These are phyloP conservation scores for Phytopythium mirpurense DNA, from an alignment of 352 stramenopile species.

Conservation along the genomic window DNA sequence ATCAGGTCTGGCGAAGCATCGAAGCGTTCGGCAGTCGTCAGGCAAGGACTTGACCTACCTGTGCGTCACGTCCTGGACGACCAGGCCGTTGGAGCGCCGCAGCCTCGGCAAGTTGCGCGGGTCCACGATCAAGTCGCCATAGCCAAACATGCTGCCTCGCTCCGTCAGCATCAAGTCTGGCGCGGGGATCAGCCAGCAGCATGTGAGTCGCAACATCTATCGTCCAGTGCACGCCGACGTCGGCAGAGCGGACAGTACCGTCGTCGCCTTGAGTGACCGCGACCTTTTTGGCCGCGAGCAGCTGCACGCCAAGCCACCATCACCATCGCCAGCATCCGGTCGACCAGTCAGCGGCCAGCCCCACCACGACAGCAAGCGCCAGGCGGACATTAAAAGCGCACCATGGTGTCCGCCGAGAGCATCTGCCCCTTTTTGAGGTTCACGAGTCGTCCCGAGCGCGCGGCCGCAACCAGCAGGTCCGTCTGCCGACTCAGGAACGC, in stretches of 20 bases:
- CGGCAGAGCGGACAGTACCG: conserved; percentile 12
- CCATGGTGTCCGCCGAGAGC: conserved; percentile 80
- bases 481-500: conserved; percentile 88
- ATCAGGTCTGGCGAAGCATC: no score
- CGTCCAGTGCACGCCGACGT: no score
- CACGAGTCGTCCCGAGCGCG: conserved; percentile 64
- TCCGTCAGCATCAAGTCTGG: conserved; percentile 82
- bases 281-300: conserved; percentile 73
- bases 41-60: no score
- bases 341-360: no score
- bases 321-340: no score
- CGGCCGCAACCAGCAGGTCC: conserved; percentile 78
- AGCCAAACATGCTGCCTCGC: conserved; percentile 85
- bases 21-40: no score
- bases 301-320: conserved; percentile 19
- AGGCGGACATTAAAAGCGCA: conserved; percentile 11
- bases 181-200: conserved; percentile 5
- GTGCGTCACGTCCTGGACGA: conserved; percentile 87
- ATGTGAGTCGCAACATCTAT: conserved; percentile 1
- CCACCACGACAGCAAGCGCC: no score
- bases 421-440: conserved; percentile 90
- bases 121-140: conserved; percentile 85
- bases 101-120: conserved; percentile 77
- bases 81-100: conserved; percentile 42
- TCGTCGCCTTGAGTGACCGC: conserved; percentile 45